Evolutionary conservation across 371 early-diverging fungal genomes (phyloP), one percentile per base, ranked within the genome.

Genomic region (Actinomortierella wolfii): DNA sequence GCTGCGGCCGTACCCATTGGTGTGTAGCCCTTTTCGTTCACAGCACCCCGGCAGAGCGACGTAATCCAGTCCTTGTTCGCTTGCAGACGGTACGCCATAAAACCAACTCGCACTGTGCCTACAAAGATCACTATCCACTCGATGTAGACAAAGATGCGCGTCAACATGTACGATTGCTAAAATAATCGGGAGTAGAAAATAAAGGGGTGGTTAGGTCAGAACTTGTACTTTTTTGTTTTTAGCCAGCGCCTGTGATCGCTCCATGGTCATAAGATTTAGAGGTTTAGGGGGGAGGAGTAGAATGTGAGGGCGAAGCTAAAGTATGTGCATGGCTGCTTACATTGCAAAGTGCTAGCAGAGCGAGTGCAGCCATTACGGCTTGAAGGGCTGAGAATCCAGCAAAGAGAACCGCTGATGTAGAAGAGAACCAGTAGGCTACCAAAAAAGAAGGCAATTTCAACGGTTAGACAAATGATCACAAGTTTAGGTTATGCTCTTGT

Each of bases 111-210:
- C 11, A 66, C 73, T 2, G 56, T 55, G 14, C 55, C 66, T 13
- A 71, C 2, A 45, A 71, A 71, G 20, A 55, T 61, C 23, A 71
- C 51, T 26, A 71, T 23, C 73, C 73, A 71, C n/a, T 71, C 49
- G 40, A 71, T 44, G 28, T 25, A 65, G 23, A 71, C 59, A 44
- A 56, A 71, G 59, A 71, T 61, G 28, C 73, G 65, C 11, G 66
- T 71, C 62, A 71, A 23, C 73, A 71, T 71, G 59, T 71, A 71
- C 9, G 73, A 71, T 66, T 66, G 62, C 73, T 71, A 61, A 20
- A 45, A 34, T 45, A 57, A 51, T 23, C 13, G 21, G 11, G 17
- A 3, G 14, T 24, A 15, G 17, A 7, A 25, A 21, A 45, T 6
- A 45, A 39, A 24, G 24, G 34, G 34, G 34, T 34, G 34, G 4